These are phyloP conservation scores for Piedraia hortae DNA, from an alignment of 2,329 filamentous ascomycete species.

Conservation along the genomic window DNA sequence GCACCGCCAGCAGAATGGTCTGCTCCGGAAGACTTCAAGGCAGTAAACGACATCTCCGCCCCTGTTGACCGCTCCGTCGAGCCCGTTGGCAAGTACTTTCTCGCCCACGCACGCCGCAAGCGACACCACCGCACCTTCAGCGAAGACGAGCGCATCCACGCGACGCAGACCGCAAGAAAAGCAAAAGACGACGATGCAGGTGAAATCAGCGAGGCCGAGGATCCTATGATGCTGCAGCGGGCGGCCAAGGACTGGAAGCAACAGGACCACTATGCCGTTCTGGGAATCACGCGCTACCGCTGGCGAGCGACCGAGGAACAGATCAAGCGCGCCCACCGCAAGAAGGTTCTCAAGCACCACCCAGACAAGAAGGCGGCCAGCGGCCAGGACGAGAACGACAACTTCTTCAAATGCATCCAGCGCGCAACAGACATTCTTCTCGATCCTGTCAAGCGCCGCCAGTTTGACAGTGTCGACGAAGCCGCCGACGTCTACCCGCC, in stretches of 20 bases:
- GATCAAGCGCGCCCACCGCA: conserved; percentile 96
- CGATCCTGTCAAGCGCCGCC: conserved; percentile 73
- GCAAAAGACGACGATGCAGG: conserved; percentile 72
- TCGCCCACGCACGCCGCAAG: conserved; percentile 77
- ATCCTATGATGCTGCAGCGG: conserved; percentile 67
- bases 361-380: conserved; percentile 94
- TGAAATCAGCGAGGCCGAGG: conserved; percentile 82
- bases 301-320: conserved; percentile 86
- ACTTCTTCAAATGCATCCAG: conserved; percentile 99
- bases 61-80: conserved; percentile 72
- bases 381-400: conserved; percentile 70
- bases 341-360: conserved; percentile 98
- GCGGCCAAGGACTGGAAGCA: conserved; percentile 99
- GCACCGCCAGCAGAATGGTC: conserved; percentile 55
- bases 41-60: conserved; percentile 45
- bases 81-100: conserved; percentile 89
- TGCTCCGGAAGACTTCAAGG: conserved; percentile 77
- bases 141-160: conserved; percentile 93
- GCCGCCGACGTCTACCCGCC: conserved; percentile 78
- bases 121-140: conserved; percentile 90
- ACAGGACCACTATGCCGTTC: conserved; percentile 94
- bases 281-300: conserved; percentile 78
- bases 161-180: conserved; percentile 83
- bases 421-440: conserved; percentile 84
- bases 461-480: conserved; percentile 93